Percentiles rank a stretch among this genome's conserved stretches.
Evolutionary conservation across 495 filamentous ascomycete species (phyloP).

Genomic region (Friedmanniomyces endolithicus): DNA sequence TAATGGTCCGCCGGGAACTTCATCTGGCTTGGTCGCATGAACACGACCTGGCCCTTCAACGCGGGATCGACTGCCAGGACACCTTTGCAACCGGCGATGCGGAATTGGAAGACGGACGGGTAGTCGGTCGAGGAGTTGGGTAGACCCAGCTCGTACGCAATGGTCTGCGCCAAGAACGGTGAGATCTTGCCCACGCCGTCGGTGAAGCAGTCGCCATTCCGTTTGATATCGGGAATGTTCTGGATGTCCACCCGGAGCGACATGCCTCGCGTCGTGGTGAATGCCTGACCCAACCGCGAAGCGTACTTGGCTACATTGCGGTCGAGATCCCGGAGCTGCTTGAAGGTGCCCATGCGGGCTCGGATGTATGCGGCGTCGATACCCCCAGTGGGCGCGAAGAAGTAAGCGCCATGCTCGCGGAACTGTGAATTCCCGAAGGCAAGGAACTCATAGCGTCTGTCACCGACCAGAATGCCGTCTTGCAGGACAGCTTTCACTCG

Average conservation of each 20-base stretch:
- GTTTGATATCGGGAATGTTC: constrained; percentile 50
- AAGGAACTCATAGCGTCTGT: constrained; percentile 75
- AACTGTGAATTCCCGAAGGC: constrained; percentile 95
- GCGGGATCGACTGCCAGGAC: constrained; percentile 53
- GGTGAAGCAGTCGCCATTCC: constrained; percentile 59
- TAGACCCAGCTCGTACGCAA: constrained; percentile 51
- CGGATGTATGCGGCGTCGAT: constrained; percentile 63
- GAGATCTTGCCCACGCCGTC: constrained; percentile 96
- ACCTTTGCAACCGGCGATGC: constrained; percentile 84
- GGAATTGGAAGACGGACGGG: constrained; percentile 83
- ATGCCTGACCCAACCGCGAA: constrained; percentile 83
- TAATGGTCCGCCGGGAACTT: constrained; percentile 69
- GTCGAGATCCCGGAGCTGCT: constrained; percentile 42
- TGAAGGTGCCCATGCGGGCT: constrained; percentile 82
- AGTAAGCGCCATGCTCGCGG: constrained; percentile 82
- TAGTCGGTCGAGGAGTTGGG: constrained; percentile 33
- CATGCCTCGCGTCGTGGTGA: constrained; percentile 78
- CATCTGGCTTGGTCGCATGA: constrained; percentile 68
- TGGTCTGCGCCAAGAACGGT: constrained; percentile 54
- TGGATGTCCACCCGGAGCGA: constrained; percentile 36
- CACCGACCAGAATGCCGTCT: constrained; percentile 72
- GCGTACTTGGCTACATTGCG: constrained; percentile 67
- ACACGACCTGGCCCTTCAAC: constrained; percentile 35
- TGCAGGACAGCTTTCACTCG: constrained; percentile 57
- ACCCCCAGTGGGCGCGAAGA: constrained; percentile 54